Conservation (phyloP, 2,329 filamentous ascomycete species). For the Talaromyces sp. region DNA sequence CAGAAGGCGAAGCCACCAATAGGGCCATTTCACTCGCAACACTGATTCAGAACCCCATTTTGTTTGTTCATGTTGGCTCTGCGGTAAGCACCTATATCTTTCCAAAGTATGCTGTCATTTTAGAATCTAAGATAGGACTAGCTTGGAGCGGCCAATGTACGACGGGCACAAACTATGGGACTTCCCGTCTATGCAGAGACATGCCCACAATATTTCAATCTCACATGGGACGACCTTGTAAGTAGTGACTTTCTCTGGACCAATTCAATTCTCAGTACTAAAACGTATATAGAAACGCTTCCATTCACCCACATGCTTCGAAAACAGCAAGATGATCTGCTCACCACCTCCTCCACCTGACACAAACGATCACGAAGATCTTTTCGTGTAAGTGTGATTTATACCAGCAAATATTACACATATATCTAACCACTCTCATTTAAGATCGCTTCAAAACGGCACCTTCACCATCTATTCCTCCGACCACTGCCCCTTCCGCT, state of each 20-base stretch:
- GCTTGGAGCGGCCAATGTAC: slow-evolving; percentile 20
- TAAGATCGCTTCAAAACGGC: slow-evolving; percentile 46
- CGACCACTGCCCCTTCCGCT: slow-evolving; percentile 49
- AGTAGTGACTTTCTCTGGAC: no score
- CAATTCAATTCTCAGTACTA: no score
- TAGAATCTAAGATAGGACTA: not conserved
- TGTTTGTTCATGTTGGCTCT: slow-evolving; percentile 51
- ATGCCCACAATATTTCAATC: slow-evolving; percentile 59
- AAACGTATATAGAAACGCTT: not conserved
- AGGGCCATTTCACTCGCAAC: slow-evolving; percentile 52
- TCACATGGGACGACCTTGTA: slow-evolving; percentile 49
- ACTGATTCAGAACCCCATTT: slow-evolving; percentile 52
- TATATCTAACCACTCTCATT: not conserved
- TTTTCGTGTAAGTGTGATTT: not conserved
- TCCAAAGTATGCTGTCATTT: not conserved
- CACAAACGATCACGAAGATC: slow-evolving; percentile 46
- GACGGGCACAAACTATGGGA: slow-evolving; percentile 51
- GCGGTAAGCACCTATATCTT: not conserved
- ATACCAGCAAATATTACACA: not conserved
- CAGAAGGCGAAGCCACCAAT: slow-evolving; percentile 49
- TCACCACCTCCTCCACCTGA: slow-evolving; percentile 51
- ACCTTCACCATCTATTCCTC: slow-evolving; percentile 57
- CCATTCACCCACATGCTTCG: slow-evolving; percentile 25
- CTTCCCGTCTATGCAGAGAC: slow-evolving; percentile 59
- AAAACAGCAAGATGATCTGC: slow-evolving; percentile 57